Percentiles rank a stretch among this genome's conserved stretches.
Conservation (phyloP, 2,329 filamentous ascomycete species). For the Scedosporium minutisporum region DNA sequence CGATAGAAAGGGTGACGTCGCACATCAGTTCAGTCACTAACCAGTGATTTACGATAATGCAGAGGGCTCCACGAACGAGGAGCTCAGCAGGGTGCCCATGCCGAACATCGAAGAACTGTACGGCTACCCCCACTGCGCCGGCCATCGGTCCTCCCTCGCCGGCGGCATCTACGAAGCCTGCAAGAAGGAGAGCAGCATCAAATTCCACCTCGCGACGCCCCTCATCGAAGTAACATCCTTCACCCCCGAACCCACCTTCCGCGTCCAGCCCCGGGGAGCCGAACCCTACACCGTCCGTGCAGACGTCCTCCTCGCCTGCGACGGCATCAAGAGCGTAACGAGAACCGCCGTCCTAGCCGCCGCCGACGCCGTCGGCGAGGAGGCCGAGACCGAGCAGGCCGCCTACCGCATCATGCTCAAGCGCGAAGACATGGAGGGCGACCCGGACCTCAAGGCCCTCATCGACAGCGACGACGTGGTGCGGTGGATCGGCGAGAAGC, state of each 20-base stretch:
- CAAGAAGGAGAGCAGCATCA: slow-evolving; percentile 50
- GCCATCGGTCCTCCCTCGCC: slow-evolving; percentile 65
- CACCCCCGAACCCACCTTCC: slow-evolving; percentile 49
- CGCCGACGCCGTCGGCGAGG: slow-evolving; percentile 40
- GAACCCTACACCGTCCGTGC: slow-evolving; percentile 43
- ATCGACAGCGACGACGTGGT: slow-evolving; percentile 58
- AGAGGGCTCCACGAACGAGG: slow-evolving; percentile 58
- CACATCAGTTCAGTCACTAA: neutral
- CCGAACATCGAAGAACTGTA: slow-evolving; percentile 58
- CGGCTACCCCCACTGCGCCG: slow-evolving; percentile 69
- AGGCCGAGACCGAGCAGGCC: slow-evolving; percentile 64
- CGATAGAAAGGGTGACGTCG: too few relatives aligned
- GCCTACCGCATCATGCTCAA: slow-evolving; percentile 72
- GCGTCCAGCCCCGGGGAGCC: slow-evolving; percentile 45
- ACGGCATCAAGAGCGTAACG: slow-evolving; percentile 45
- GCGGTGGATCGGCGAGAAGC: slow-evolving; percentile 65
- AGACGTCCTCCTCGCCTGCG: slow-evolving; percentile 42
- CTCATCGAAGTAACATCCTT: slow-evolving; percentile 49
- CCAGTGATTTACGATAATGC: neutral
- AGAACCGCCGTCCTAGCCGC: slow-evolving; percentile 44
- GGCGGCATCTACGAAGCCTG: slow-evolving; percentile 63
- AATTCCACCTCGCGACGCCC: slow-evolving; percentile 56
- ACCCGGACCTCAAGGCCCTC: slow-evolving; percentile 58
- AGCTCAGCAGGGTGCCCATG: slow-evolving; percentile 63
- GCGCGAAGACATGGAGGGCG: slow-evolving; percentile 54